Percentiles rank a stretch among this genome's conserved stretches.
These are phyloP conservation scores for Hibiscus trionum DNA, from an alignment of 345 rosid genomes.

Conservation along the genomic window DNA sequence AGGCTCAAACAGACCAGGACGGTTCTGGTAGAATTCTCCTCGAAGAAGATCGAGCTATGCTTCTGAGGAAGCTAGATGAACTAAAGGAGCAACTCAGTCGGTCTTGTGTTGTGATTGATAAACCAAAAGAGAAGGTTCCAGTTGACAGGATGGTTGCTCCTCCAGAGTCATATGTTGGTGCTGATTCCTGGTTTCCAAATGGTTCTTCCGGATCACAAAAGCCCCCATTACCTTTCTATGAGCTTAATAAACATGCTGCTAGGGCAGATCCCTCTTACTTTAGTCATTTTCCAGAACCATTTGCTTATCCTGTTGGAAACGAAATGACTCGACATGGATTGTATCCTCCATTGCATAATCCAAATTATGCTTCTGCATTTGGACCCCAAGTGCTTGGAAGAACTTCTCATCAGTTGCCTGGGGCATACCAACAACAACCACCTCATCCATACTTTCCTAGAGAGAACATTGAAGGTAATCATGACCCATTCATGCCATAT, in stretches of 20 bases:
- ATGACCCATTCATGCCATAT: constrained; percentile 41
- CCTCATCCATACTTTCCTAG: constrained; percentile 41
- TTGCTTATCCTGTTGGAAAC: constrained; percentile 27
- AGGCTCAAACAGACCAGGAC: constrained; percentile 25
- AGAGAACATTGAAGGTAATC: constrained; percentile 31
- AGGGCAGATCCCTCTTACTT: constrained; percentile 38
- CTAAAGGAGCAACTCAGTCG: constrained; percentile 70
- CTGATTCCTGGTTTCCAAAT: constrained; percentile 32
- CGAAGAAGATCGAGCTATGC: constrained; percentile 45
- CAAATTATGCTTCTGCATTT: constrained; percentile 39
- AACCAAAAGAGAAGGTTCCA: constrained; percentile 37
- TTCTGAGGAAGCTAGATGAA: constrained; percentile 71
- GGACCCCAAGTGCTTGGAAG: constrained; percentile 37
- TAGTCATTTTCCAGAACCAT: constrained; percentile 33
- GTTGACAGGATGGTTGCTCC: constrained; percentile 30
- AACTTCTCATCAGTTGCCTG: constrained; percentile 32
- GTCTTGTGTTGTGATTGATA: constrained; percentile 39
- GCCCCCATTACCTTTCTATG: constrained; percentile 35
- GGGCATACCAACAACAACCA: constrained; percentile 30
- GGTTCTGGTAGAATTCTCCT: constrained; percentile 25
- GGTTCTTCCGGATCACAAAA: constrained; percentile 36
- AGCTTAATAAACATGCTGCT: constrained; percentile 35
- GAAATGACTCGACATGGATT: constrained; percentile 34
- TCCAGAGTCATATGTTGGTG: constrained; percentile 30
- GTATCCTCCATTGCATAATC: constrained; percentile 34